phyloP scores from a whole-genome alignment of 2,329 filamentous ascomycete species.

The Salinomyces thailandicus region DNA sequence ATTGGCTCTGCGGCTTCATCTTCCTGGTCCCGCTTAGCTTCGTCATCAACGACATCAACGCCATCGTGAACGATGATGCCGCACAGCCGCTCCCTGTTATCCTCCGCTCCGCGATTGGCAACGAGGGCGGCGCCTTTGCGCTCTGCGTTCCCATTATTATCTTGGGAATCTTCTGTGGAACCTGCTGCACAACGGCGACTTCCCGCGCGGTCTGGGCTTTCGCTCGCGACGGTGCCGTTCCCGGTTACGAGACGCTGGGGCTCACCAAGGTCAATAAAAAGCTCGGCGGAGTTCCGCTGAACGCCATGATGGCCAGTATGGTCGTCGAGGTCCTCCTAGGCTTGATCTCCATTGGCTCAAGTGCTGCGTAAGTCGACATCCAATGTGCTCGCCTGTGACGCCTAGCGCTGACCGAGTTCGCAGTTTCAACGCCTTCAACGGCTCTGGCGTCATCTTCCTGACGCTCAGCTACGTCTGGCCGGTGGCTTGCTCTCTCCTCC shows the following conservation, averaged over 20 bases:
- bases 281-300: conserved; percentile 46
- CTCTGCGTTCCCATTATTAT: conserved; percentile 56
- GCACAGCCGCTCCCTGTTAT: conserved; percentile 57
- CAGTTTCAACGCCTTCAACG: conserved; percentile 58
- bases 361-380: no score
- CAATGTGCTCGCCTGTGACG: no score
- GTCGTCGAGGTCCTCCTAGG: conserved; percentile 53
- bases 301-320: conserved; percentile 64
- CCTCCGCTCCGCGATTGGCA: conserved; percentile 52
- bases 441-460: conserved; percentile 49
- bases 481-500: conserved; percentile 53
- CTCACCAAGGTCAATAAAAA: neutral
- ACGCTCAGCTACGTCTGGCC: conserved; percentile 59
- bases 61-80: conserved; percentile 40
- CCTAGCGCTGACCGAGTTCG: no score
- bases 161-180: conserved; percentile 55
- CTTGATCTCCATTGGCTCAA: conserved; percentile 58
- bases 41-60: conserved; percentile 53
- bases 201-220: conserved; percentile 43
- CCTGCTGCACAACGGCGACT: conserved; percentile 60
- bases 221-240: neutral
- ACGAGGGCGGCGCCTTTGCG: conserved; percentile 45
- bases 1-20: conserved; percentile 54
- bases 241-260: neutral
- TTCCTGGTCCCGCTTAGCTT: conserved; percentile 61